Evolutionary conservation across 352 stramenopile genomes (phyloP), one percentile per base, ranked within the genome.

Genomic region (Phytopythium helicoides): DNA sequence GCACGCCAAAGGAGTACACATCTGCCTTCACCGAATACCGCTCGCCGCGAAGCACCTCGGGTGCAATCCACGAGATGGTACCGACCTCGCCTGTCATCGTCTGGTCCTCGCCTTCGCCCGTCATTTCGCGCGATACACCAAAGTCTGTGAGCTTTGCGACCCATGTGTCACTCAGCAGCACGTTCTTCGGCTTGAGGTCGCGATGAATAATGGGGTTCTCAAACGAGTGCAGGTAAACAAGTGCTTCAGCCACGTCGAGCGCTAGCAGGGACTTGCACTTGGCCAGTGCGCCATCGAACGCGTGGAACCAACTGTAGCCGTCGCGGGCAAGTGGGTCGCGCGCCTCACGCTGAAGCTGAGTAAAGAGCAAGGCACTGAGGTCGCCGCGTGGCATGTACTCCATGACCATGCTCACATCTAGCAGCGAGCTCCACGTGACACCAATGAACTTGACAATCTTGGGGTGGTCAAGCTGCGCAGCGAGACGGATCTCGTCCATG

Each of bases 111-210:
- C 42, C 42, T 2, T 49, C 42, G 42, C 42, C 42, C 42, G 60
- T 39, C 45, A 51, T 51, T 42, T 66, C 59, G 28, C 58, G 58
- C 26, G 51, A 61, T 3, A 66, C 58, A 36, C 58, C 58, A 38
- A 66, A 66, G 36, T 66, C 58, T 25, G 58, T 66, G 15, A 66
- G 40, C 36, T 66, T 66, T 16, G 58, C 58, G 10, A 58, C 59
- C 47, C 47, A 66, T 9, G 34, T 31, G 10, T 75, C 25, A 40
- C 70, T 79, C 6, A 92, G 53, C 25, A 92, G 56, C 47, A 92
- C 76, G 44, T 92, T 92, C 69, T 82, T 88, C 2, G 68, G 69
- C 73, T 92, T 92, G 31, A 92, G 67, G 31, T 92, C 81, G 31
- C 81, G 74, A 44, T 92, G 81, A 49, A 92, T 89, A 52, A 92